phyloP scores from a whole-genome alignment of 345 rosid genomes.

The Camelina neglecta region DNA sequence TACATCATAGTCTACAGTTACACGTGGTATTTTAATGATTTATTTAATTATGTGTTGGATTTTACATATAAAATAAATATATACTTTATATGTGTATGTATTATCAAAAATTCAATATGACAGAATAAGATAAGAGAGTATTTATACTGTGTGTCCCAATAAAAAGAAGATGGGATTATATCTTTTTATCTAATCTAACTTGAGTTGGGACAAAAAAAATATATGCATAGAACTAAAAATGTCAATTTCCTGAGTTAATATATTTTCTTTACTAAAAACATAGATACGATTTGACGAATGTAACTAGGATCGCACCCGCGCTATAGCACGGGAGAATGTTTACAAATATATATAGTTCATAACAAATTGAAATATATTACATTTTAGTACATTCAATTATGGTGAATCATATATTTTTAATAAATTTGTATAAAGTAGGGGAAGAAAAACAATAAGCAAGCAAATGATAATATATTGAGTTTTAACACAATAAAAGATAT shows the following conservation, averaged over 20 bases:
- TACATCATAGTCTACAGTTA: neutral
- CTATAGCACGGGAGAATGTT: too few relatives aligned
- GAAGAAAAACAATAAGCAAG: too few relatives aligned
- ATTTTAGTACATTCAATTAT: too few relatives aligned
- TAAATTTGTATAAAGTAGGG: too few relatives aligned
- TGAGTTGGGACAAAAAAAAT: constrained; percentile 1
- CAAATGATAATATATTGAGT: too few relatives aligned
- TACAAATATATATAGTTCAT: too few relatives aligned
- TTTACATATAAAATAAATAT: neutral
- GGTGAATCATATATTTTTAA: too few relatives aligned
- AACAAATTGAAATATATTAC: too few relatives aligned
- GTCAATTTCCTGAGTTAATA: neutral
- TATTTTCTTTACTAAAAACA: neutral
- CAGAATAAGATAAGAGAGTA: neutral
- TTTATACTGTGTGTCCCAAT: neutral
- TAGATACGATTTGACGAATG: neutral
- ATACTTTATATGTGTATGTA: constrained; percentile 13
- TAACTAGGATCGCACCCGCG: neutral
- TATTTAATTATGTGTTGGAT: neutral
- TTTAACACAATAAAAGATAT: too few relatives aligned
- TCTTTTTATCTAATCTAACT: constrained; percentile 6
- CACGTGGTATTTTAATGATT: constrained; percentile 3
- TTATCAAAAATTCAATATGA: neutral
- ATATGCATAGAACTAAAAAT: neutral
- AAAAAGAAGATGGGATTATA: neutral